phyloP scores from a whole-genome alignment of 148 eudicot species.

The Silene latifolia region DNA sequence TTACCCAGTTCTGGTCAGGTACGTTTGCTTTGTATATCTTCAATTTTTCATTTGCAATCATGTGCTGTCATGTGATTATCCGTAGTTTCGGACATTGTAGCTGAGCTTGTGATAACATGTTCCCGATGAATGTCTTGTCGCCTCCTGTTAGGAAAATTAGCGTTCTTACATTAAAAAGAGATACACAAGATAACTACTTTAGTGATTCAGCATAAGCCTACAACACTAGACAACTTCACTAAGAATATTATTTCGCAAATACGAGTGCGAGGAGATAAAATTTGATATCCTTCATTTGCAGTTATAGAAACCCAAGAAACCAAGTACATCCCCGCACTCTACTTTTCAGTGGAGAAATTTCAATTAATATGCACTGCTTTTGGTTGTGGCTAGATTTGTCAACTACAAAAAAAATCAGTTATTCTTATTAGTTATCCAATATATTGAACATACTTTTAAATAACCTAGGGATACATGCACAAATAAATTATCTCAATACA shows the following conservation, averaged over 20 bases:
- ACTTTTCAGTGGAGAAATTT: background rate
- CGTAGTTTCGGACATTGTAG: background rate
- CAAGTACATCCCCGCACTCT: background rate
- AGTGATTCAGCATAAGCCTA: no score
- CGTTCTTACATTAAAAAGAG: no score
- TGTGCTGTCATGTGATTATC: background rate
- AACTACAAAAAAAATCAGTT: background rate
- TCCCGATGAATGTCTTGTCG: no score
- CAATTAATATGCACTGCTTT: background rate
- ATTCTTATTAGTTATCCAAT: background rate
- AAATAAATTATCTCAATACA: no score
- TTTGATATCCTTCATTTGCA: no score
- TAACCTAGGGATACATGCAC: background rate
- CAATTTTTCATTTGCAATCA: background rate
- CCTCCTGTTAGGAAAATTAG: no score
- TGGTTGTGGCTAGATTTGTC: background rate
- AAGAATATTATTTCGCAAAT: no score
- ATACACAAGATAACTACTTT: no score
- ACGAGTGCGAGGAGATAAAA: no score
- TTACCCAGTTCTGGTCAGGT: conserved; percentile 93
- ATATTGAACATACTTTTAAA: background rate
- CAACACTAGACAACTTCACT: no score
- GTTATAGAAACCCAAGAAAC: background rate
- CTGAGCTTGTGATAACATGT: background rate
- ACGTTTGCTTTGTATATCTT: conserved; percentile 1